These are phyloP conservation scores for Hypholoma sublateritium DNA, from an alignment of 768 basidiomycete species.

Conservation along the genomic window DNA sequence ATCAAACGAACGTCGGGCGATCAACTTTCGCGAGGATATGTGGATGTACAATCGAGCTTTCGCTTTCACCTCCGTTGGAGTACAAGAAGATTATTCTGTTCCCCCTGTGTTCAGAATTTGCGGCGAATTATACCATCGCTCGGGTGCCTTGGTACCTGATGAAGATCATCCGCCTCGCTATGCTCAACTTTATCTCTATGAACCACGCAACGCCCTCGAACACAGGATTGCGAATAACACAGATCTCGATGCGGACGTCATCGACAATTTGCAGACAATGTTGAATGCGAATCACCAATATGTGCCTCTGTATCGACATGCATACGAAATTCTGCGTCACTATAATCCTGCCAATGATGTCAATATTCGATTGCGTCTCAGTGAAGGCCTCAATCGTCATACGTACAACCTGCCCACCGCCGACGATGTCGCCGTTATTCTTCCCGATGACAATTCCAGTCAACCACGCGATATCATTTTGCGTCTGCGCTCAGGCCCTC, in stretches of 20 bases:
- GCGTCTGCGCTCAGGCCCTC: conserved; percentile 4
- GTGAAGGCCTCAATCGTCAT: conserved; percentile 30
- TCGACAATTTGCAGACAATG: conserved; percentile 25
- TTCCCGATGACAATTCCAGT: conserved; percentile 5
- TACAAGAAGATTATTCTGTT: conserved; percentile 27
- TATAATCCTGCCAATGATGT: conserved; percentile 18
- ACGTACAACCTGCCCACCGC: conserved; percentile 36
- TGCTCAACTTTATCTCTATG: conserved; percentile 40
- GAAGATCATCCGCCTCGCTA: conserved; percentile 23
- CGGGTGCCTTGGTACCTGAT: conserved; percentile 30
- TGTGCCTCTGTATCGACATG: conserved; percentile 27
- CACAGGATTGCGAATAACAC: conserved; percentile 23
- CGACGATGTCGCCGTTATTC: conserved; percentile 17
- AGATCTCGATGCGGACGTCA: conserved; percentile 15
- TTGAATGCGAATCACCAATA: conserved; percentile 23
- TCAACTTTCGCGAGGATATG: conserved; percentile 35
- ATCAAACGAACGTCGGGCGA: background rate
- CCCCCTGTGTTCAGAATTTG: conserved; percentile 16
- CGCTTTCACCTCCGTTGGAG: conserved; percentile 34
- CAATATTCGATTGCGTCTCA: conserved; percentile 19
- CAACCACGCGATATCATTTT: conserved; percentile 21
- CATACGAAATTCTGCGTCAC: conserved; percentile 28
- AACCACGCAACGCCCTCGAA: conserved; percentile 33
- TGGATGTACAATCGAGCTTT: conserved; percentile 38
- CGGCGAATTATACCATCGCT: conserved; percentile 34